Percentiles rank a stretch among this genome's conserved stretches.
phyloP scores from a whole-genome alignment of 2,329 filamentous ascomycete genomes.

The Pseudocercospora eumusae region DNA sequence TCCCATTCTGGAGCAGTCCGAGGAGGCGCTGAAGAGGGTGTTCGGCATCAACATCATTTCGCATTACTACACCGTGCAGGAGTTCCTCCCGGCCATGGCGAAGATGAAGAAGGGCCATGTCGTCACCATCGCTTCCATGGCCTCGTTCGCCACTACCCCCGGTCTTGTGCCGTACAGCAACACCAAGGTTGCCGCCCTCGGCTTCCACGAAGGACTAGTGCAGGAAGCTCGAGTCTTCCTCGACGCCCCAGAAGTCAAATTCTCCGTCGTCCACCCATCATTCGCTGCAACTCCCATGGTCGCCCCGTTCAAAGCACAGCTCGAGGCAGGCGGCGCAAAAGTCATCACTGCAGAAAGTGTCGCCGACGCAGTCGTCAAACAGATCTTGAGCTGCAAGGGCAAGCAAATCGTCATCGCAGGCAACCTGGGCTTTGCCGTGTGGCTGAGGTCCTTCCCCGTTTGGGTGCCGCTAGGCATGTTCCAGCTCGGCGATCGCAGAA shows the following conservation, averaged over 20 bases:
- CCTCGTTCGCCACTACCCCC: slow-evolving; percentile 47
- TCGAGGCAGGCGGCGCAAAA: slow-evolving; percentile 37
- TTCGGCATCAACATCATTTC: slow-evolving; percentile 57
- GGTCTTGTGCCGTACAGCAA: slow-evolving; percentile 56
- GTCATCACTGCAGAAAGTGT: slow-evolving; percentile 46
- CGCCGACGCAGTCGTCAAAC: slow-evolving; percentile 47
- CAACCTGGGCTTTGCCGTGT: slow-evolving; percentile 21
- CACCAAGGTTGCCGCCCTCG: slow-evolving; percentile 55
- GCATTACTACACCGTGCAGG: slow-evolving; percentile 54
- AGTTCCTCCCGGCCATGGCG: slow-evolving; percentile 57
- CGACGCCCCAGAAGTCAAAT: slow-evolving; percentile 47
- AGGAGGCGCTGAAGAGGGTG: slow-evolving; percentile 49
- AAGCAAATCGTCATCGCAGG: slow-evolving; percentile 46
- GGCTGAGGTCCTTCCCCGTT: slow-evolving; percentile 20
- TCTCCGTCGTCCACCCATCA: slow-evolving; percentile 46
- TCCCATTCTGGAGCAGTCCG: slow-evolving; percentile 50
- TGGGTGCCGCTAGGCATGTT: slow-evolving; percentile 23
- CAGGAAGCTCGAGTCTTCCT: slow-evolving; percentile 48
- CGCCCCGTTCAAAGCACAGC: slow-evolving; percentile 36
- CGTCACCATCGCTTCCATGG: slow-evolving; percentile 57
- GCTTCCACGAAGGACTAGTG: slow-evolving; percentile 55
- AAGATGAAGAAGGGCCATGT: slow-evolving; percentile 57
- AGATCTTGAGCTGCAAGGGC: slow-evolving; percentile 46
- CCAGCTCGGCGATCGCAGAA: slow-evolving; percentile 18
- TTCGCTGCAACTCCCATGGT: slow-evolving; percentile 48